phyloP scores from a whole-genome alignment of 2,329 filamentous ascomycete species.

The Biscogniauxia mediterranea region DNA sequence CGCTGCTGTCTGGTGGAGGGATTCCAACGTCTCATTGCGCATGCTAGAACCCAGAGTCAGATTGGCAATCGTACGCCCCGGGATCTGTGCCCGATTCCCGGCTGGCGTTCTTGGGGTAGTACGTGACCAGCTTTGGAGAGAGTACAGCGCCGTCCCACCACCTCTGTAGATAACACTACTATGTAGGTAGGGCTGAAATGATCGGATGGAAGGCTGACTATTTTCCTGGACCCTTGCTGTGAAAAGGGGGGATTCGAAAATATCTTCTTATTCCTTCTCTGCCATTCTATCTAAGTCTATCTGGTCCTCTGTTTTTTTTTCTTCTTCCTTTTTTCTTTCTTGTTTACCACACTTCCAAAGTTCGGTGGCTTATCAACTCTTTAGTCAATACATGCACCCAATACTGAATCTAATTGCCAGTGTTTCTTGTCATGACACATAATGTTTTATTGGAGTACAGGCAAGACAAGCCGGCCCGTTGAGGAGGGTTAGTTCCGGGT shows the following conservation, averaged over 20 bases:
- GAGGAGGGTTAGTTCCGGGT: not conserved
- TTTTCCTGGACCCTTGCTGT: not conserved
- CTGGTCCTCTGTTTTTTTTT: not conserved
- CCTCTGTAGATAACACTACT: slow-evolving; percentile 1
- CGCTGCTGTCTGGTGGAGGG: not conserved
- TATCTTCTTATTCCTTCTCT: not conserved
- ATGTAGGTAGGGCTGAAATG: not conserved
- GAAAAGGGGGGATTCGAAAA: not conserved
- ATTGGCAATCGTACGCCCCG: not conserved
- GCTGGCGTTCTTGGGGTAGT: not conserved
- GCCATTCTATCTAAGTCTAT: not conserved
- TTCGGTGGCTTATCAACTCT: not conserved
- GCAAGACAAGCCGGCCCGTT: not conserved
- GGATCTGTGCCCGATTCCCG: not conserved
- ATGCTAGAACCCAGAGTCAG: not conserved
- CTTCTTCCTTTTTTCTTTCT: not conserved
- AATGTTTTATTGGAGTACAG: not conserved
- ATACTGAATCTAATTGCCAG: not conserved
- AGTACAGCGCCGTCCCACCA: not conserved
- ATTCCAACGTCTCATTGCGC: not conserved
- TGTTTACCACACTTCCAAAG: not conserved
- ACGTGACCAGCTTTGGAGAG: not conserved
- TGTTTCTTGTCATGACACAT: not conserved
- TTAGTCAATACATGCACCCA: not conserved
- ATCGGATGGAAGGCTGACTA: not conserved